Conservation (phyloP, 2,329 filamentous ascomycete species). For the Pyrenochaeta sp. region DNA sequence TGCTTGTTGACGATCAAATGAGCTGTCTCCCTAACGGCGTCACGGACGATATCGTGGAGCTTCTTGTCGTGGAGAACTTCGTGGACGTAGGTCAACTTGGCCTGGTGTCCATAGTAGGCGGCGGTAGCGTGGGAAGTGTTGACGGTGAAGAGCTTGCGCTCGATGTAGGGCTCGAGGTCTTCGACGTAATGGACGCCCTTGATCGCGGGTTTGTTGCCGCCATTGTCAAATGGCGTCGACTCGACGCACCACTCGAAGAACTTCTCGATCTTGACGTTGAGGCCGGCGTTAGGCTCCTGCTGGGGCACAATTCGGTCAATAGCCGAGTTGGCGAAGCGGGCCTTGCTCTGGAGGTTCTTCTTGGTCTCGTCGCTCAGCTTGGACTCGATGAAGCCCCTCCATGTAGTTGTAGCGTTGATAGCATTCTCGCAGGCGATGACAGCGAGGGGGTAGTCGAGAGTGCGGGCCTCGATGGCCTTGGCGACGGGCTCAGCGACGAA, state of each 20-base stretch:
- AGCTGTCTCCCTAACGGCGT: conserved; percentile 85
- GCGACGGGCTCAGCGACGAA: conserved; percentile 96
- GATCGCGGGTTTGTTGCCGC: conserved; percentile 74
- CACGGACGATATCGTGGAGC: conserved; percentile 81
- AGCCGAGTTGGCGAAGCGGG: conserved; percentile 94
- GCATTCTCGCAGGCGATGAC: conserved; percentile 99
- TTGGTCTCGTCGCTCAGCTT: conserved; percentile 76
- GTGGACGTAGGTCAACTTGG: conserved; percentile 85
- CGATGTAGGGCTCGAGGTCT: conserved; percentile 92
- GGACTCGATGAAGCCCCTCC: conserved; percentile 79
- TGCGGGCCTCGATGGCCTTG: conserved; percentile 85
- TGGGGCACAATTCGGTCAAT: conserved; percentile 98
- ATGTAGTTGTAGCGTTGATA: conserved; percentile 90
- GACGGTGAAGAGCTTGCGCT: conserved; percentile 99
- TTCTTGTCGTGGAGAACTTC: conserved; percentile 83
- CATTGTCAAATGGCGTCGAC: conserved; percentile 76
- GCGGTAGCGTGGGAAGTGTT: conserved; percentile 97
- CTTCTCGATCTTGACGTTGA: conserved; percentile 95
- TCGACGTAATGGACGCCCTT: conserved; percentile 93
- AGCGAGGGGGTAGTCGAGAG: conserved; percentile 72
- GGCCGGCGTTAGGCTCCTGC: conserved; percentile 78
- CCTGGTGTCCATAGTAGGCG: conserved; percentile 92
- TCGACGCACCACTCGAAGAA: conserved; percentile 99
- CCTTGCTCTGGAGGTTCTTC: conserved; percentile 73
- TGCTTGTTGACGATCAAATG: conserved; percentile 88